Percentiles rank a stretch among this genome's conserved stretches.
phyloP scores from a whole-genome alignment of 306 rosid species.

The Cotoneaster glaucophyllus region DNA sequence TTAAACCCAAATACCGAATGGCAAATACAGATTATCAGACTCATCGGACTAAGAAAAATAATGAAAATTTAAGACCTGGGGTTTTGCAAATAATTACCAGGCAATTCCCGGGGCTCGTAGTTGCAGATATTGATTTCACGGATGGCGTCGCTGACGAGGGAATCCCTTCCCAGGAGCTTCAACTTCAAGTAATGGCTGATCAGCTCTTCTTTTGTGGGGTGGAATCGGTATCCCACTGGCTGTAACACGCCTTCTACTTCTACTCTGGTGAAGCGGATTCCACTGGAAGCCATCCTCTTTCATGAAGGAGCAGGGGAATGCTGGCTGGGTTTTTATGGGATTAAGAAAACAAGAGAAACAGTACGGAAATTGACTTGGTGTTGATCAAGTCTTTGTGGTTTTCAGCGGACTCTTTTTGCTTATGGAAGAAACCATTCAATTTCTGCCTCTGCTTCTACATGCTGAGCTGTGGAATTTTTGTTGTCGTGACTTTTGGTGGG shows the following conservation, averaged over 20 bases:
- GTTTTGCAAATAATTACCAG: constrained; percentile 18
- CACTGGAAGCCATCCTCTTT: neutral
- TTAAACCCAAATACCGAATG: neutral
- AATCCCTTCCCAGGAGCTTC: constrained; percentile 26
- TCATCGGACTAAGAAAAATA: neutral
- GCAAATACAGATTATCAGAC: neutral
- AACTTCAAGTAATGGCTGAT: constrained; percentile 33
- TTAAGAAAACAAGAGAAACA: neutral
- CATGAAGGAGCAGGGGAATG: neutral
- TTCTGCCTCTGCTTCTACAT: no score
- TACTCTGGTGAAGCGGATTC: no score
- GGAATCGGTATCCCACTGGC: constrained; percentile 55
- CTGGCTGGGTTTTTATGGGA: neutral
- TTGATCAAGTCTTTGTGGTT: no score
- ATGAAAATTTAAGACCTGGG: neutral
- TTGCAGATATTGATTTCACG: constrained; percentile 42
- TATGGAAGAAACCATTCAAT: no score
- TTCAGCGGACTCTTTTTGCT: no score
- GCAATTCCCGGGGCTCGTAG: constrained; percentile 52
- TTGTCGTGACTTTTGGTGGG: no score
- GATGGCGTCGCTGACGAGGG: constrained; percentile 9
- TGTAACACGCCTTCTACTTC: neutral
- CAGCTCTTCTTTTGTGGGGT: constrained; percentile 65
- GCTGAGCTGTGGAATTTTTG: no score
- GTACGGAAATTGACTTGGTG: neutral